These are phyloP conservation scores for Exophiala phaeomuriformis DNA, from an alignment of 2,329 filamentous ascomycete genomes.

Conservation along the genomic window DNA sequence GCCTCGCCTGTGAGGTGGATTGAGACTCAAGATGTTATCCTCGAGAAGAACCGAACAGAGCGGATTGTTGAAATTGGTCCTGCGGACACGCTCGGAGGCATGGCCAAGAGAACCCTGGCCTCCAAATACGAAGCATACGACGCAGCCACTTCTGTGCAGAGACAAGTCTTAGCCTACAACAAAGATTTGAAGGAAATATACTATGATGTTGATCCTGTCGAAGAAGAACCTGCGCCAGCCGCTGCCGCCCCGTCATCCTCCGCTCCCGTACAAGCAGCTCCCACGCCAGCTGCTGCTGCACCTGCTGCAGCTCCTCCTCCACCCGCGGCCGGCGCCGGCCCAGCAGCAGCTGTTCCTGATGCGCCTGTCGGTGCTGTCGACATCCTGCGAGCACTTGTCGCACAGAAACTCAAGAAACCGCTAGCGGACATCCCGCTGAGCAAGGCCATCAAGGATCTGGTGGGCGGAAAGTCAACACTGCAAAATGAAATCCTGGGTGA, in stretches of 20 bases:
- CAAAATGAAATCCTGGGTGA: constrained; percentile 99
- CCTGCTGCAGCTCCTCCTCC: constrained; percentile 49
- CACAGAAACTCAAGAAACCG: constrained; percentile 96
- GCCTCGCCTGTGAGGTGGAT: constrained; percentile 99
- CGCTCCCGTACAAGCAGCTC: constrained; percentile 39
- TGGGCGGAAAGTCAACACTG: constrained; percentile 95
- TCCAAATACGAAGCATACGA: constrained; percentile 99
- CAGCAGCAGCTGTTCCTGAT: constrained; percentile 79
- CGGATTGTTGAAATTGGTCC: constrained; percentile 96
- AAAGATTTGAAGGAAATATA: constrained; percentile 99
- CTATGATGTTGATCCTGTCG: constrained; percentile 92
- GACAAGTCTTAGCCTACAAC: constrained; percentile 98
- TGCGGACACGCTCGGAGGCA: constrained; percentile 90
- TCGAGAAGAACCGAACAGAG: constrained; percentile 91
- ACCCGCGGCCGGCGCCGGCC: constrained; percentile 65
- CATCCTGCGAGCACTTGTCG: constrained; percentile 79
- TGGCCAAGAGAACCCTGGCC: constrained; percentile 91
- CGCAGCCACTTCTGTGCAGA: constrained; percentile 88
- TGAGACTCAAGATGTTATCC: constrained; percentile 98
- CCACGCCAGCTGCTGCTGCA: constrained; percentile 50
- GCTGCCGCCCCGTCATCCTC: constrained; percentile 36
- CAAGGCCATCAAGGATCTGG: constrained; percentile 98
- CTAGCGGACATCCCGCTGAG: constrained; percentile 79
- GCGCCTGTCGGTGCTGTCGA: constrained; percentile 81
- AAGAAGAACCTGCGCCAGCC: constrained; percentile 68